Base-by-base conservation (phyloP, 2,329 filamentous ascomycete species). In the Coniosporium tulheliwenetii region DNA sequence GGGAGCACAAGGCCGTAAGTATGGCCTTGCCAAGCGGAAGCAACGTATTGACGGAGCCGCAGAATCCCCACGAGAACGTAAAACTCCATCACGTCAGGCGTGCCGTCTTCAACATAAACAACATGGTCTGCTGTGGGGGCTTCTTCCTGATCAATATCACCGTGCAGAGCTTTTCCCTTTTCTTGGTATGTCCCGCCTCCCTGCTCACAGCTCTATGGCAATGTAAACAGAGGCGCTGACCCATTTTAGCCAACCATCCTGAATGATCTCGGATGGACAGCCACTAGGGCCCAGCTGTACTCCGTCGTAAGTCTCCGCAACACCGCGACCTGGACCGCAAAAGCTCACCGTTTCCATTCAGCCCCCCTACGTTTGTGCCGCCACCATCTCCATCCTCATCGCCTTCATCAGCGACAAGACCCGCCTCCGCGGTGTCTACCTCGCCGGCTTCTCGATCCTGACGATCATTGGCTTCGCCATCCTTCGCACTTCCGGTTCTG, bases 71-170 rank as follows among this genome's bases (percentile, higher is more conserved):
- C 39, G 67, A 71, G 51, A 60, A 64, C 39, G 67, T 75, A 9
- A 59, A 63, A 39, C 43, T 57, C 41, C 54, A 56, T n/a, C 67
- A 77, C 46, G 48, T 76, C 36, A 69, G 66, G 56, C 56, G 62
- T 29, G 69, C 70, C 3, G 50, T 76, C 13, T 48, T 67, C 39
- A 73, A 71, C 56, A 64, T 77, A 50, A 73, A 74, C 56, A 76
- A 73, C 58, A 70, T 71, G 50, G 68, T 73, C 34, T 76, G 71
- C 51, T 71, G 70, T 1, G 50, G 67, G 5, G 71, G 71, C 5
- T 76, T 75, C 61, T 73, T 76, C 57, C 60, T 67, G 48, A 70
- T 74, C 59, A 76, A 77, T 55, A 69, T 77, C 48, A 75, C 71
- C 1, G 71, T 77, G 9, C 63, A 26, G 19, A 26, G 19, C 19